Conservation (phyloP, 2,329 filamentous ascomycete genomes). For the Colletotrichum sansevieriae region DNA sequence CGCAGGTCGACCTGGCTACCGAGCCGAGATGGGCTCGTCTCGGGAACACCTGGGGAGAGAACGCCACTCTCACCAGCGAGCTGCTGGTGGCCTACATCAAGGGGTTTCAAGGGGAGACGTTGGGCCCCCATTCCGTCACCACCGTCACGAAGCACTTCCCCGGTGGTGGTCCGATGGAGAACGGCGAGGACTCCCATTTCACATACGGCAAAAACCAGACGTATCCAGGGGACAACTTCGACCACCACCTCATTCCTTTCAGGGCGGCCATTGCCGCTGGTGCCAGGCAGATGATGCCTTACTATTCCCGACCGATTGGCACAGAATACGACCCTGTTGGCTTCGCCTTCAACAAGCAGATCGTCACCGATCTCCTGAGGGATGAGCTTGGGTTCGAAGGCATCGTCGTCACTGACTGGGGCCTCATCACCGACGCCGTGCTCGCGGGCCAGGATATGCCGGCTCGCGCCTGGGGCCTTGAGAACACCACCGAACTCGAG, state of each 20-base stretch:
- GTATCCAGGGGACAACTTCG: constrained; percentile 64
- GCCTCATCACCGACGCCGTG: constrained; percentile 60
- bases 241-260: constrained; percentile 64
- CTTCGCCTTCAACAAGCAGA: constrained; percentile 64
- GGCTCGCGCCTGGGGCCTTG: constrained; percentile 64
- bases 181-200: constrained; percentile 67
- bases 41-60: constrained; percentile 61
- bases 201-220: constrained; percentile 64
- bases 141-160: constrained; percentile 68
- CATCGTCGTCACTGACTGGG: constrained; percentile 67
- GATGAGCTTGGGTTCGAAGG: constrained; percentile 63
- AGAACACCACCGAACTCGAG: constrained; percentile 58
- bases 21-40: constrained; percentile 65
- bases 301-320: constrained; percentile 62
- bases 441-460: constrained; percentile 60
- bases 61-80: constrained; percentile 56
- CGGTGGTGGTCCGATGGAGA: constrained; percentile 61
- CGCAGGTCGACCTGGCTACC: constrained; percentile 64
- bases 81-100: constrained; percentile 59
- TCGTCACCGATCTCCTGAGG: constrained; percentile 63
- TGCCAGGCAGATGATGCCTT: constrained; percentile 65
- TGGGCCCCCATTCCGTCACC: constrained; percentile 59
- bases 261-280: constrained; percentile 63
- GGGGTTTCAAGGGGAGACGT: constrained; percentile 59
- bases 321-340: constrained; percentile 61